A percentile compares a stretch with the other conserved stretches of the same genome.
phyloP scores from a whole-genome alignment of 768 basidiomycete genomes.

The Psilocybe azurescens region DNA sequence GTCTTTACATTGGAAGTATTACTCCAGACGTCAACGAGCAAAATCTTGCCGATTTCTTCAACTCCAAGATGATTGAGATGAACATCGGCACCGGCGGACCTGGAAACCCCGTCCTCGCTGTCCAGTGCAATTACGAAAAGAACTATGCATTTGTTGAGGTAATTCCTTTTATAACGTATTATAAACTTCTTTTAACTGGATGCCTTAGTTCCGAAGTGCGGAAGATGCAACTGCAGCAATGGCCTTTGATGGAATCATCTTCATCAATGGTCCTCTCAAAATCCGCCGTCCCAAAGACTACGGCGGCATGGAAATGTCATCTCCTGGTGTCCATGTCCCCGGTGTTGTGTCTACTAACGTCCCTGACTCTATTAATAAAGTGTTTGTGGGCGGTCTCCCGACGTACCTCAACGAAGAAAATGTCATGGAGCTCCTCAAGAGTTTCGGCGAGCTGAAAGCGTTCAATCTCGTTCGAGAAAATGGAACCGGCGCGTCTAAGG shows the following conservation, averaged over 20 bases:
- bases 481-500: slow-evolving; percentile 88
- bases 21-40: slow-evolving; percentile 94
- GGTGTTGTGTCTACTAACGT: slow-evolving; percentile 97
- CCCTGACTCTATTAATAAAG: slow-evolving; percentile 96
- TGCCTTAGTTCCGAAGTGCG: slow-evolving; percentile 89
- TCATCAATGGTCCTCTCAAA: slow-evolving; percentile 94
- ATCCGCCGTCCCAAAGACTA: slow-evolving; percentile 98
- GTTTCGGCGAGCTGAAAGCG: slow-evolving; percentile 95
- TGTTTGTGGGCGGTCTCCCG: slow-evolving; percentile 96
- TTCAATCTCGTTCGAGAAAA: slow-evolving; percentile 99
- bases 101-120: slow-evolving; percentile 90
- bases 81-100: slow-evolving; percentile 81
- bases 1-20: slow-evolving; percentile 97
- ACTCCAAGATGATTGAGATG: slow-evolving; percentile 94
- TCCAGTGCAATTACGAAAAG: slow-evolving; percentile 98
- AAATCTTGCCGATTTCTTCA: slow-evolving; percentile 93
- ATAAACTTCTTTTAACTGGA: slow-evolving; percentile 5
- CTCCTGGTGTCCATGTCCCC: slow-evolving; percentile 81
- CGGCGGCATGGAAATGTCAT: slow-evolving; percentile 72
- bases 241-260: slow-evolving; percentile 97
- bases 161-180: slow-evolving; percentile 22
- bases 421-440: slow-evolving; percentile 96
- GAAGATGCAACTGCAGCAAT: slow-evolving; percentile 97
- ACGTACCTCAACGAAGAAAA: slow-evolving; percentile 97
- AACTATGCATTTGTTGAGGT: slow-evolving; percentile 99